A percentile compares a stretch with the other conserved stretches of the same genome.
These are phyloP conservation scores for Termitomyces bulborhizus DNA, from an alignment of 768 basidiomycete species.

Conservation along the genomic window DNA sequence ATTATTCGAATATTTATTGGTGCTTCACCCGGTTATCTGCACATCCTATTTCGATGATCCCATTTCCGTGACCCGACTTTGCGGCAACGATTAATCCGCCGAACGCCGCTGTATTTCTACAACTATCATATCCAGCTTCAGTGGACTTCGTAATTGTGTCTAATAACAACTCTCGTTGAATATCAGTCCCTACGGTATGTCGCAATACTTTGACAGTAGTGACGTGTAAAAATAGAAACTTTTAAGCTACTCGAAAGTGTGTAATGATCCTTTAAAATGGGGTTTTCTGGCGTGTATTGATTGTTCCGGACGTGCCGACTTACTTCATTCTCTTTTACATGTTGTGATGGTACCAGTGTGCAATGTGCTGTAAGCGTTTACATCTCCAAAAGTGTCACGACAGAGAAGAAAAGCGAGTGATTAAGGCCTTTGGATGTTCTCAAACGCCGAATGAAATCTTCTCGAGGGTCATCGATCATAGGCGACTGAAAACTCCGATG, in stretches of 20 bases:
- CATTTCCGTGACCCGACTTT: too few species aligned
- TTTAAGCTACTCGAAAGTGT: background rate
- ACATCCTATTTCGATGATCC: background rate
- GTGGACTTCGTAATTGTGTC: background rate
- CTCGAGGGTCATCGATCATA: too few species aligned
- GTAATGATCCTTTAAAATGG: background rate
- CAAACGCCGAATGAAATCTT: background rate
- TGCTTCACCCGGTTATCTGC: background rate
- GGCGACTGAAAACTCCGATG: background rate
- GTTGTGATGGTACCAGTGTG: background rate
- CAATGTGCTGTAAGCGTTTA: too few species aligned
- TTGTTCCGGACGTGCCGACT: background rate
- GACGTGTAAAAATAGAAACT: background rate
- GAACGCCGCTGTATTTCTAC: background rate
- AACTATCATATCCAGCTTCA: too few species aligned
- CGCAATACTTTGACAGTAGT: background rate
- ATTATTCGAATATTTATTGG: slow-evolving; percentile 18
- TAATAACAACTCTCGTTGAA: background rate
- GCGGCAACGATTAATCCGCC: too few species aligned
- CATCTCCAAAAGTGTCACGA: background rate
- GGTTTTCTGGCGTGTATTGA: too few species aligned
- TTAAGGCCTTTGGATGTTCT: background rate
- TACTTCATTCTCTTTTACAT: too few species aligned
- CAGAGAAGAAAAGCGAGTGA: background rate
- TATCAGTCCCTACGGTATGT: background rate